Percentiles rank a stretch among this genome's conserved stretches.
phyloP scores from a whole-genome alignment of 2,329 filamentous ascomycete species.

The Monosporascus cannonballus region DNA sequence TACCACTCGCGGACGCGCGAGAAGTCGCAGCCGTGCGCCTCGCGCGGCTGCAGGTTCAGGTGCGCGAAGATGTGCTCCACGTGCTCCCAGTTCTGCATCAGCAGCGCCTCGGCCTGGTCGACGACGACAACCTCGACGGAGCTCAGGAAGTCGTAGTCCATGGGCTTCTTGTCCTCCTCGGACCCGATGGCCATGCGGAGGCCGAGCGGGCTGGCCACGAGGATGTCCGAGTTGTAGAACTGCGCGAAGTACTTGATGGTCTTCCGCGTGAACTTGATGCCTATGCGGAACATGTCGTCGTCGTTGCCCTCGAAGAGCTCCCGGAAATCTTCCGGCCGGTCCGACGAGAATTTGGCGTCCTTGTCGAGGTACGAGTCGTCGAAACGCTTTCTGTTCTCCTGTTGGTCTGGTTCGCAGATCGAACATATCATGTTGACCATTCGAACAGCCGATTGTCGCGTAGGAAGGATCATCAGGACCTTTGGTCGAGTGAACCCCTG shows the following conservation, averaged over 20 bases:
- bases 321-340: conserved; percentile 79
- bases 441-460: conserved; percentile 75
- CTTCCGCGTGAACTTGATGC: conserved; percentile 95
- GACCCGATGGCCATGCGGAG: conserved; percentile 86
- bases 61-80: conserved; percentile 87
- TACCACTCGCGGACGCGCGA: conserved; percentile 87
- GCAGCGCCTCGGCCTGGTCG: conserved; percentile 85
- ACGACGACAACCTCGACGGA: conserved; percentile 88
- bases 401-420: conserved; percentile 76
- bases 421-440: conserved; percentile 72
- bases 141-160: conserved; percentile 84
- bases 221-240: conserved; percentile 95
- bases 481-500: conserved; percentile 96
- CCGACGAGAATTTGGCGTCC: conserved; percentile 61
- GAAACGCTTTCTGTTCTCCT: conserved; percentile 92
- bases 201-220: conserved; percentile 84
- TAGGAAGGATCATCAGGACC: conserved; percentile 83
- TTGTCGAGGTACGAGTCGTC: conserved; percentile 72
- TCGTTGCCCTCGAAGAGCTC: conserved; percentile 92
- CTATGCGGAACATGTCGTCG: conserved; percentile 93
- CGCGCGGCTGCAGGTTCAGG: conserved; percentile 83
- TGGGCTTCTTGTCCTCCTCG: conserved; percentile 59
- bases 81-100: conserved; percentile 99
- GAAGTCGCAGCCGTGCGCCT: conserved; percentile 90
- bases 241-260: conserved; percentile 91